Evolutionary conservation across 371 early-diverging fungal species (phyloP), one percentile per base, ranked within the genome.

Genomic region (Mortierella sp.): DNA sequence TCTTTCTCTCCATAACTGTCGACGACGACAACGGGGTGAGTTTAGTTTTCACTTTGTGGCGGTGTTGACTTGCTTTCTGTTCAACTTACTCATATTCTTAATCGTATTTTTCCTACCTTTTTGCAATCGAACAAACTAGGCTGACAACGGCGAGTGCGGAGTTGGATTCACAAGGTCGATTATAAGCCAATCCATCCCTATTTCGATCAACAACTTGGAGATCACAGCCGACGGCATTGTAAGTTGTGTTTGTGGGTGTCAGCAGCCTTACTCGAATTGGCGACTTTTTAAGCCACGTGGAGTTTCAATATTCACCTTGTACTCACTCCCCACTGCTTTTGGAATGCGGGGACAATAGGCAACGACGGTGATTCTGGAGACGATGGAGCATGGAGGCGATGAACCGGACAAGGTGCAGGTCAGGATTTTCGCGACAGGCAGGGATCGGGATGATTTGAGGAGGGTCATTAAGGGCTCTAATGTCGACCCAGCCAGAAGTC

Each of bases 1-100:
- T 64, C 10, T 9, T 64, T 31, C 64, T 64, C 24, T 64, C 64
- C 64, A 64, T 64, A 64, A 37, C 37, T 21, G 64, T 64, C 40
- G 37, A 64, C 37, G 64, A 64, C 21, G 64, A 64, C 37, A 31
- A 64, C 2, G 24, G 19, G 34, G 64, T 64, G 19, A 16, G 59
- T 31, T 4, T 59, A 31, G 14, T 28, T 28, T 14, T 31, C 31
- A 31, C 16, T 6, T 5, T 64, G 8, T 2, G 11, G 21, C 21
- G 2, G 2, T 61, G 34, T 14, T 57, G 3, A 14, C 11, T 57
- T 28, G 31, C 59, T 19, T 34, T 5, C 19, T 61, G 5, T 28
- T 16, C 61, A 31, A 28, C 19, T 28, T 34, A 14, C 34, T 61
- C 31, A 19, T 8, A 21, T 40, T 59, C 13, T 59, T 26, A 13